A percentile compares a stretch with the other conserved stretches of the same genome.
These are phyloP conservation scores for Tetrahymena borealis DNA, from an alignment of 73 alveolate genomes.

Conservation along the genomic window DNA sequence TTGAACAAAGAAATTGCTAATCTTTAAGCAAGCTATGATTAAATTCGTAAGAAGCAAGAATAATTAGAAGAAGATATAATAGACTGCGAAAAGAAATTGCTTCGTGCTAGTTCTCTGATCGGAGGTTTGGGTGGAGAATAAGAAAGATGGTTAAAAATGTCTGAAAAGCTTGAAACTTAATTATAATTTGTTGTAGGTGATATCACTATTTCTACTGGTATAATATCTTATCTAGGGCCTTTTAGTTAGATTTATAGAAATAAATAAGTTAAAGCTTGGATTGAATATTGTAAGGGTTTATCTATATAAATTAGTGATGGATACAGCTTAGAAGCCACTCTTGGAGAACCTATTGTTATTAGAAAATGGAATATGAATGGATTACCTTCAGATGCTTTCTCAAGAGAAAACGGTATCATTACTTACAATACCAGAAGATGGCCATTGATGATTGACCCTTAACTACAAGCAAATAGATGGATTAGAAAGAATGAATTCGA, in stretches of 20 bases:
- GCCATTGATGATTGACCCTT: slow-evolving; percentile 99
- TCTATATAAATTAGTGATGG: slow-evolving; percentile 54
- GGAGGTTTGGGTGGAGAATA: slow-evolving; percentile 91
- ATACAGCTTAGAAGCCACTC: slow-evolving; percentile 59
- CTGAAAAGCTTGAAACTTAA: slow-evolving; percentile 50
- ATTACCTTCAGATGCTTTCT: slow-evolving; percentile 97
- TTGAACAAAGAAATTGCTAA: slow-evolving; percentile 49
- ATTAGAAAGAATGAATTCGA: slow-evolving; percentile 56
- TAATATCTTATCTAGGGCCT: slow-evolving; percentile 95
- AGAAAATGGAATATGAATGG: slow-evolving; percentile 94
- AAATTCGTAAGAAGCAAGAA: slow-evolving; percentile 48
- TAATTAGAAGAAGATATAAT: slow-evolving; percentile 30
- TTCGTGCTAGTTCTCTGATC: slow-evolving; percentile 82
- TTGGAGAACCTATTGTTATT: slow-evolving; percentile 87
- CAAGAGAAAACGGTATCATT: slow-evolving; percentile 98
- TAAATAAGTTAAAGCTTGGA: slow-evolving; percentile 75
- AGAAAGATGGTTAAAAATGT: slow-evolving; percentile 86
- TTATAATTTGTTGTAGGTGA: slow-evolving; percentile 89
- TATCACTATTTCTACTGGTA: slow-evolving; percentile 86
- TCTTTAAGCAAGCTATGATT: slow-evolving; percentile 52
- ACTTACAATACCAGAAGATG: slow-evolving; percentile 91
- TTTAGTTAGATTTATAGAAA: slow-evolving; percentile 81
- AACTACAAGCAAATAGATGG: slow-evolving; percentile 87
- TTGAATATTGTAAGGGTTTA: slow-evolving; percentile 53
- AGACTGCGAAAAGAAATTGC: slow-evolving; percentile 79